These are phyloP conservation scores for Yamadazyma epiphylla DNA, from an alignment of 1,139 yeast genomes.

Conservation along the genomic window DNA sequence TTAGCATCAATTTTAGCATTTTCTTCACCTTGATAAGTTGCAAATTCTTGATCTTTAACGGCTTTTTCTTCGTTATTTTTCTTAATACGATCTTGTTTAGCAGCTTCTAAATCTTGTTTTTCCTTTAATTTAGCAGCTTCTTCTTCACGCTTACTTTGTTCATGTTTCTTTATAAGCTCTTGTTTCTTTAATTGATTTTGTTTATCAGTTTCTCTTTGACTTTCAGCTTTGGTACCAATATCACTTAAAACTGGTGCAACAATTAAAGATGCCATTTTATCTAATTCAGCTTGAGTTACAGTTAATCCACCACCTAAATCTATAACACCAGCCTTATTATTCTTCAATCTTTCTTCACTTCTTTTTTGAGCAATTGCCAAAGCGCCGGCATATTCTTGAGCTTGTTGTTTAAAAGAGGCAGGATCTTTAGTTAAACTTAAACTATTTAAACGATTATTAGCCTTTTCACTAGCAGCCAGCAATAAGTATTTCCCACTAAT, in stretches of 20 bases:
- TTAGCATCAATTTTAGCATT: slow-evolving; percentile 35
- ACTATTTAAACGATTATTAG: slow-evolving; percentile 45
- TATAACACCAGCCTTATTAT: slow-evolving; percentile 50
- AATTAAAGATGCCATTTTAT: slow-evolving; percentile 74
- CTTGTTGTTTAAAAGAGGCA: slow-evolving; percentile 37
- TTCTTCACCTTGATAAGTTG: slow-evolving; percentile 29
- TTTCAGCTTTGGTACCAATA: slow-evolving; percentile 64
- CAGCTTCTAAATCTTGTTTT: slow-evolving; percentile 34
- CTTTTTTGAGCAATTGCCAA: slow-evolving; percentile 68
- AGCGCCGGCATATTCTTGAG: slow-evolving; percentile 43
- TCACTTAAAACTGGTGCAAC: slow-evolving; percentile 85
- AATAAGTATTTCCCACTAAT: slow-evolving; percentile 55
- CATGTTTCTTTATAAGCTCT: slow-evolving; percentile 32
- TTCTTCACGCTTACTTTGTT: slow-evolving; percentile 48
- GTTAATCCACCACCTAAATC: slow-evolving; percentile 87
- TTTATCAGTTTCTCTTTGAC: slow-evolving; percentile 65
- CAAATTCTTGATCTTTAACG: slow-evolving; percentile 36
- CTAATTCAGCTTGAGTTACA: slow-evolving; percentile 73
- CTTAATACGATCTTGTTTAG: slow-evolving; percentile 33
- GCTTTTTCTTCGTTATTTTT: slow-evolving; percentile 38
- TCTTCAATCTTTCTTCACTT: slow-evolving; percentile 50
- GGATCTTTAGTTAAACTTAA: slow-evolving; percentile 30
- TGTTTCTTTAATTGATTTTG: slow-evolving; percentile 25
- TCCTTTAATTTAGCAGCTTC: slow-evolving; percentile 48
- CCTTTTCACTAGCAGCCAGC: slow-evolving; percentile 59